phyloP scores from a whole-genome alignment of 345 rosid species.

The Sonneratia caseolaris region DNA sequence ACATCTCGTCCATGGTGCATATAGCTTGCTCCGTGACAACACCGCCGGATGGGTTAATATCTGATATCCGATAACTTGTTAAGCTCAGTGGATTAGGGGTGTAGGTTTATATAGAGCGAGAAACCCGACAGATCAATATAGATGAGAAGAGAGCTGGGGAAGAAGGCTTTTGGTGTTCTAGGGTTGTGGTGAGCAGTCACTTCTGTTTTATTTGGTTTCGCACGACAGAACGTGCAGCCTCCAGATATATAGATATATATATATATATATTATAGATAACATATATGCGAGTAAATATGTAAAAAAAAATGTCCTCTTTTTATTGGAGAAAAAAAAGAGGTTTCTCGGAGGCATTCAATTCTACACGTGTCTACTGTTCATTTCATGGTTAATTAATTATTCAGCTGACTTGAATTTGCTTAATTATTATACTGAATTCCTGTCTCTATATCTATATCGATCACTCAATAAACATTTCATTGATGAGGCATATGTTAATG shows the following conservation, averaged over 20 bases:
- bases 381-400: too few species aligned
- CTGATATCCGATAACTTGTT: not conserved
- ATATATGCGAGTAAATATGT: too few species aligned
- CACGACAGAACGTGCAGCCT: constrained; percentile 41
- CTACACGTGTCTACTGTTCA: too few species aligned
- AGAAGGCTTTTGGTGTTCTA: constrained; percentile 31
- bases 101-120: not conserved
- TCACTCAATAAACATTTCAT: not conserved
- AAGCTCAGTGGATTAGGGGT: not conserved
- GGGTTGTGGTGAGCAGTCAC: constrained; percentile 67
- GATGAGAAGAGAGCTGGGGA: not conserved
- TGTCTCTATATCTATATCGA: not conserved
- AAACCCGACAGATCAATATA: not conserved
- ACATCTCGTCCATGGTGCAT: not conserved
- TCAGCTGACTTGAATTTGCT: too few species aligned
- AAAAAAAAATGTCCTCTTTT: too few species aligned
- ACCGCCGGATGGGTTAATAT: not conserved
- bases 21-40: not conserved
- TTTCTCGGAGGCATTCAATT: too few species aligned
- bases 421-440: not conserved
- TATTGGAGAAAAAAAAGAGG: too few species aligned
- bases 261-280: not conserved
- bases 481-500: not conserved
- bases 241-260: constrained; percentile 1
- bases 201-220: constrained; percentile 59